phyloP scores from a whole-genome alignment of 1,284 basidiomycete species.

The Sanguinoderma infundibulare region DNA sequence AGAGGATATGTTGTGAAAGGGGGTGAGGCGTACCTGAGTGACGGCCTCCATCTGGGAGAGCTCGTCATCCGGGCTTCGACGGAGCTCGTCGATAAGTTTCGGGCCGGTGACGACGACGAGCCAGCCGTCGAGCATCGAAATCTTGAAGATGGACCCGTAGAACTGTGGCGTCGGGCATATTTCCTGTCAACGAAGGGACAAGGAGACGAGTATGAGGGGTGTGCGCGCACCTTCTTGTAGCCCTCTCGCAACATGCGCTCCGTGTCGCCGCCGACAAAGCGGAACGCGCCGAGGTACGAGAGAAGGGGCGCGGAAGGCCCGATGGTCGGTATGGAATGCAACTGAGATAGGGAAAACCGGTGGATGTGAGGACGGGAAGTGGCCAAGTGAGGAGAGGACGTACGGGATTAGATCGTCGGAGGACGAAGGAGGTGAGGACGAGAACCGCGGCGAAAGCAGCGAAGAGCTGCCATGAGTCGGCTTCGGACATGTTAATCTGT shows the following conservation, averaged over 20 bases:
- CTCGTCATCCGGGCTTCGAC: constrained; percentile 42
- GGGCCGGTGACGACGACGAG: constrained; percentile 42
- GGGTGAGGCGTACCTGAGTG: constrained; percentile 28
- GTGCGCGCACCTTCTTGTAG: constrained; percentile 33
- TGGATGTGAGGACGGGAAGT: no score
- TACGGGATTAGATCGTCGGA: constrained; percentile 17
- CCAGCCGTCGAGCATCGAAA: constrained; percentile 46
- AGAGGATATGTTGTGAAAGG: not conserved
- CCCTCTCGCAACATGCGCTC: constrained; percentile 35
- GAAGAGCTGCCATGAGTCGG: constrained; percentile 14
- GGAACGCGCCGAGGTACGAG: constrained; percentile 35
- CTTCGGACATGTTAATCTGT: not conserved
- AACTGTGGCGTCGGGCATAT: constrained; percentile 35
- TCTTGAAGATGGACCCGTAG: constrained; percentile 43
- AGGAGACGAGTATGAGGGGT: not conserved
- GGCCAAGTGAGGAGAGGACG: not conserved
- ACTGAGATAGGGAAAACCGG: not conserved
- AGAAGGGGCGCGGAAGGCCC: constrained; percentile 34
- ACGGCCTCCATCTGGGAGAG: constrained; percentile 43
- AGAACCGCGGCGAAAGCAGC: constrained; percentile 11
- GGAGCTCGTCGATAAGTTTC: constrained; percentile 47
- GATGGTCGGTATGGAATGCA: constrained; percentile 35
- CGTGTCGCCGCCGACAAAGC: constrained; percentile 26
- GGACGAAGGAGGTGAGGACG: constrained; percentile 9
- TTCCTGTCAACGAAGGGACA: not conserved